Percentiles rank a stretch among this genome's conserved stretches.
These are phyloP conservation scores for Tulasnella calospora DNA, from an alignment of 768 basidiomycete species.

Conservation along the genomic window DNA sequence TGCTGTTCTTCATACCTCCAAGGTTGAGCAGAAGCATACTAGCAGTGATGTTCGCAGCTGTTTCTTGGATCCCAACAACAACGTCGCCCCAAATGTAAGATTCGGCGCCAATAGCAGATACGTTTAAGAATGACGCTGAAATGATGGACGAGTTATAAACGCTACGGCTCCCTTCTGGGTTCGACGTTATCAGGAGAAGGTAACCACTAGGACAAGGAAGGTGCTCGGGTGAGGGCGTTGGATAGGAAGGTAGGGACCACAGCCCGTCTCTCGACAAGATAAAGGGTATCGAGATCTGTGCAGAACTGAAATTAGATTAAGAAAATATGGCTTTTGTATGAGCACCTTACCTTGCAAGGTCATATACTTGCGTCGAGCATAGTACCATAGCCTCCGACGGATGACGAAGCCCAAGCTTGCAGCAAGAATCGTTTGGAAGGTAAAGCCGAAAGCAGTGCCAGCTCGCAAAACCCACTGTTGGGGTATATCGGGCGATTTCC, in stretches of 20 bases:
- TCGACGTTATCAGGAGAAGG: neutral
- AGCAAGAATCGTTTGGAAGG: neutral
- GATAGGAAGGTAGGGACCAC: neutral
- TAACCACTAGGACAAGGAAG: neutral
- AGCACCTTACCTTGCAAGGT: neutral
- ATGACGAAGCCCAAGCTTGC: neutral
- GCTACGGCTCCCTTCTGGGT: no score
- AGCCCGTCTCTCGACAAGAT: neutral
- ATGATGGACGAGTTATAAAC: neutral
- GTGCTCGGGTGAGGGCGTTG: neutral
- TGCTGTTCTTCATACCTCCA: neutral
- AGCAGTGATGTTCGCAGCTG: neutral
- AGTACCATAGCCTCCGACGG: neutral
- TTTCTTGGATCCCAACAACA: neutral
- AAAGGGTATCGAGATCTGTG: neutral
- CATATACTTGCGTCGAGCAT: neutral
- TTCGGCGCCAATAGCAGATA: neutral
- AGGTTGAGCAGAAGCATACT: neutral
- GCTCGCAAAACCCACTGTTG: neutral
- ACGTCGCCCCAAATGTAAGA: slow-evolving; percentile 2
- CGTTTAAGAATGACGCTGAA: neutral
- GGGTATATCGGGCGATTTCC: neutral
- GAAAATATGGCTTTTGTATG: neutral
- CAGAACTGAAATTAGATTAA: neutral
- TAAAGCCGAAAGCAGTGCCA: neutral